A percentile compares a stretch with the other conserved stretches of the same genome.
phyloP scores from a whole-genome alignment of 2,329 filamentous ascomycete species.

The Aureobasidium zeae region DNA sequence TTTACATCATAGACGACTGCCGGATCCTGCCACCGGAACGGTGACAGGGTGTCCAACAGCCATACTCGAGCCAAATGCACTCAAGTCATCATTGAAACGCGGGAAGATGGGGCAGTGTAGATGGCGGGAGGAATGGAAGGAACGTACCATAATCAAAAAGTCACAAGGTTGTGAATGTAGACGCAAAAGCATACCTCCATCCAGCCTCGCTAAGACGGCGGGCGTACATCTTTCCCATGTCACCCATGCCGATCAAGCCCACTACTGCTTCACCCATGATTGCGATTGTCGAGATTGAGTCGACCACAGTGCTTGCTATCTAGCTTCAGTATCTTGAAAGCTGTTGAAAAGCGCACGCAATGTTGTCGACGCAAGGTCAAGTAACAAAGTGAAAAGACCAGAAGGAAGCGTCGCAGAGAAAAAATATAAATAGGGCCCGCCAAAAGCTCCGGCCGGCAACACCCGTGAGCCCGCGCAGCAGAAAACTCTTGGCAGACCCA shows the following conservation, averaged over 20 bases:
- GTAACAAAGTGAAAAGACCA: constrained; percentile 9
- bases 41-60: constrained; percentile 52
- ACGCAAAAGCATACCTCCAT: constrained; percentile 69
- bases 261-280: constrained; percentile 63
- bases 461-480: neutral
- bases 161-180: constrained; percentile 19
- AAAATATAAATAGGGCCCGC: constrained; percentile 8
- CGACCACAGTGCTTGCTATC: neutral
- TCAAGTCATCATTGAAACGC: constrained; percentile 88
- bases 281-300: constrained; percentile 18
- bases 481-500: constrained; percentile 12
- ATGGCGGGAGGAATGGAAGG: constrained; percentile 13
- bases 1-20: constrained; percentile 93
- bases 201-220: constrained; percentile 78
- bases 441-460: constrained; percentile 2
- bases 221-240: constrained; percentile 99
- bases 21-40: constrained; percentile 57
- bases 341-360: constrained; percentile 4
- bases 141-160: constrained; percentile 30
- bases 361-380: neutral
- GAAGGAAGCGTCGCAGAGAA: constrained; percentile 11
- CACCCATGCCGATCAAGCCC: constrained; percentile 96
- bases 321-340: constrained; percentile 7
- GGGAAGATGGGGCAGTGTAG: constrained; percentile 14
- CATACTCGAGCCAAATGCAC: constrained; percentile 99